Evolutionary conservation across 176 grass and related monocot genomes (phyloP).

Genomic region (Aegilops bicornis): DNA sequence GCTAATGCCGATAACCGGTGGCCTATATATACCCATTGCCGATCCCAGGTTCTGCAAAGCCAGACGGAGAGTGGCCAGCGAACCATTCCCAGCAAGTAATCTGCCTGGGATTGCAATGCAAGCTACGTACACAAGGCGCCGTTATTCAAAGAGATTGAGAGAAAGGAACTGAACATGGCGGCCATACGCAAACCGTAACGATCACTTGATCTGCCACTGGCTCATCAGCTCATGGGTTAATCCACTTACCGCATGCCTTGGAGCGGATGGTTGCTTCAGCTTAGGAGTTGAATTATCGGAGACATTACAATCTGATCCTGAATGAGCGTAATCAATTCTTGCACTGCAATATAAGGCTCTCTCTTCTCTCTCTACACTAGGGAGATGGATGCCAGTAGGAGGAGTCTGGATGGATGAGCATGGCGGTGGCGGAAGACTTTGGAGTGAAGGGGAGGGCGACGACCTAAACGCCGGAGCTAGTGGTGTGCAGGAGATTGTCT

Average conservation of each 20-base stretch:
- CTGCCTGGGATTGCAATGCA: slow-evolving; percentile 51
- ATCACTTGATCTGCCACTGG: slow-evolving; percentile 27
- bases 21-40: slow-evolving; percentile 27
- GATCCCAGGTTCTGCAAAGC: background rate
- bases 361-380: background rate
- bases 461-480: background rate
- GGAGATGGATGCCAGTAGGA: background rate
- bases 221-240: background rate
- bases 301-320: background rate
- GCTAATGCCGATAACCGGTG: background rate
- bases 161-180: too few species aligned
- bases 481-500: background rate
- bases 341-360: slow-evolving; percentile 70
- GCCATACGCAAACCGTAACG: slow-evolving; percentile 2
- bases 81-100: slow-evolving; percentile 29
- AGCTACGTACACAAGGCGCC: slow-evolving; percentile 25
- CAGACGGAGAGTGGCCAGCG: slow-evolving; percentile 27
- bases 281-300: slow-evolving; percentile 40
- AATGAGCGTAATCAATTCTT: slow-evolving; percentile 55
- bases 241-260: slow-evolving; percentile 22
- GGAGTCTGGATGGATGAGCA: background rate
- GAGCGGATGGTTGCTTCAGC: slow-evolving; percentile 65
- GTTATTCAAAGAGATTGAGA: too few species aligned
- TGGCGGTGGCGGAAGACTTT: slow-evolving; percentile 37
- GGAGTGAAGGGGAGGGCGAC: slow-evolving; percentile 56